These are phyloP conservation scores for Colletotrichum phormii DNA, from an alignment of 2,329 filamentous ascomycete genomes.

Conservation along the genomic window DNA sequence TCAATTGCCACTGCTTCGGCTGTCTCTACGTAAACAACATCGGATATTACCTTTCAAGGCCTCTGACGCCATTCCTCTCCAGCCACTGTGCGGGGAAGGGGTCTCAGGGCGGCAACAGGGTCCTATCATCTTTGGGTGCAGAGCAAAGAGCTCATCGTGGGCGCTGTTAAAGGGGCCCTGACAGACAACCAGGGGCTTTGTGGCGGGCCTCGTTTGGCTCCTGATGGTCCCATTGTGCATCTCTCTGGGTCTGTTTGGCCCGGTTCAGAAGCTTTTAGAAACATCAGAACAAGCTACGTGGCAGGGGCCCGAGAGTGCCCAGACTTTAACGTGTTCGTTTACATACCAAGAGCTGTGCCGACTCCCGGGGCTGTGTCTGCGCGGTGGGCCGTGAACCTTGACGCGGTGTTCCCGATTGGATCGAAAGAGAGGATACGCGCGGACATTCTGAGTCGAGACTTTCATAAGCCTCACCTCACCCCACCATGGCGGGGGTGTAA, in stretches of 20 bases:
- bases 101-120: conserved; percentile 4
- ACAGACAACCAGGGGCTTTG: conserved; percentile 9
- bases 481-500: conserved; percentile 35
- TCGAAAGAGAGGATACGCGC: conserved; percentile 28
- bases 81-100: conserved; percentile 27
- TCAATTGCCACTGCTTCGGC: not conserved
- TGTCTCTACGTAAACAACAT: not conserved
- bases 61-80: conserved; percentile 10
- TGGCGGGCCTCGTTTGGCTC: not conserved
- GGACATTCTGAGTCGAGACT: conserved; percentile 33
- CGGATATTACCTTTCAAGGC: conserved; percentile 14
- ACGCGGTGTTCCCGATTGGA: conserved; percentile 36
- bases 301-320: conserved; percentile 29
- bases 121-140: not conserved
- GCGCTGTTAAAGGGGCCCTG: conserved; percentile 11
- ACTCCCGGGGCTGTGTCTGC: conserved; percentile 31
- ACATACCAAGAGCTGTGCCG: conserved; percentile 27
- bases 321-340: conserved; percentile 28
- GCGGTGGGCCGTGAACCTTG: conserved; percentile 35
- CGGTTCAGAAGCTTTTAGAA: conserved; percentile 12
- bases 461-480: conserved; percentile 31
- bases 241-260: not conserved
- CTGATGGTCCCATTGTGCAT: not conserved
- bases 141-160: conserved; percentile 2
- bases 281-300: conserved; percentile 30